A percentile compares a stretch with the other conserved stretches of the same genome.
phyloP scores from a whole-genome alignment of 2,329 filamentous ascomycete species.

The Drechmeria coniospora region DNA sequence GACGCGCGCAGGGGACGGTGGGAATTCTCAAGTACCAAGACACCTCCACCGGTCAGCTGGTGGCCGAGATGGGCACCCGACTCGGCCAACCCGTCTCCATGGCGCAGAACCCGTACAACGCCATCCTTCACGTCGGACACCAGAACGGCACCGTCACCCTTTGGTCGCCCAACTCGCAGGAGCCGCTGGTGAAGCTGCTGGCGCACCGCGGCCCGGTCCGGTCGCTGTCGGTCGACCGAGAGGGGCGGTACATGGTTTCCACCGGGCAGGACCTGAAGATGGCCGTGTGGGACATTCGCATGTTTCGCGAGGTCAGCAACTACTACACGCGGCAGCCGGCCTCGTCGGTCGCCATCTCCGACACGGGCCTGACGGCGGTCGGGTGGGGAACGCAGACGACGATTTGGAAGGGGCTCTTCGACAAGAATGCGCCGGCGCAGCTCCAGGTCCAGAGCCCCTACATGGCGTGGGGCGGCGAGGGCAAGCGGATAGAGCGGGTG shows the following conservation, averaged over 20 bases:
- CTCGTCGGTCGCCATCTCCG: slow-evolving; percentile 73
- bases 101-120: slow-evolving; percentile 82
- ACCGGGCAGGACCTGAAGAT: slow-evolving; percentile 81
- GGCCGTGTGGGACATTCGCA: slow-evolving; percentile 91
- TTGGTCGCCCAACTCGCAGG: slow-evolving; percentile 85
- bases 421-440: slow-evolving; percentile 54
- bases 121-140: slow-evolving; percentile 80
- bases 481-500: slow-evolving; percentile 63
- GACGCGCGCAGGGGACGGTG: slow-evolving; percentile 43
- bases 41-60: slow-evolving; percentile 78
- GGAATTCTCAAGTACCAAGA: slow-evolving; percentile 91
- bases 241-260: slow-evolving; percentile 91
- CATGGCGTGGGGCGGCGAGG: slow-evolving; percentile 83
- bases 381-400: slow-evolving; percentile 82
- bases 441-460: slow-evolving; percentile 77
- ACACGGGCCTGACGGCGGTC: slow-evolving; percentile 74
- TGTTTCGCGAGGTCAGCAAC: slow-evolving; percentile 81
- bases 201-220: slow-evolving; percentile 82
- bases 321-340: slow-evolving; percentile 77
- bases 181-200: slow-evolving; percentile 79
- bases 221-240: slow-evolving; percentile 69
- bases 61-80: slow-evolving; percentile 72
- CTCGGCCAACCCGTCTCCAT: slow-evolving; percentile 73
- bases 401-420: slow-evolving; percentile 83
- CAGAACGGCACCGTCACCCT: slow-evolving; percentile 89